Conservation (phyloP, 306 rosid species). For the Quercus ilex region DNA sequence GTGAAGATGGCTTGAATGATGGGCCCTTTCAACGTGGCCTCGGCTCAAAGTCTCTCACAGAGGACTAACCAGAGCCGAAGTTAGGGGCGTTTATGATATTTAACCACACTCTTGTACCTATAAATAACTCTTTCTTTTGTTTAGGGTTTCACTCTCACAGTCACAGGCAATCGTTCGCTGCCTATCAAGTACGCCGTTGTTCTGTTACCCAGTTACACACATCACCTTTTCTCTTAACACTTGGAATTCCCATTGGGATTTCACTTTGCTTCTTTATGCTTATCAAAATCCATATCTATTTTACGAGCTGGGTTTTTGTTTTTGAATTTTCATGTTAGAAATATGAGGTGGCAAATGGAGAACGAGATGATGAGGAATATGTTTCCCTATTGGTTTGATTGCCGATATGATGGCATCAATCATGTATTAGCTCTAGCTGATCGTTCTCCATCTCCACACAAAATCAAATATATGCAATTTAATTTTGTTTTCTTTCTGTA, state of each 20-base stretch:
- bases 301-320: too few species aligned
- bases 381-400: constrained; percentile 61
- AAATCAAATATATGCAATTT: too few species aligned
- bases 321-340: not conserved
- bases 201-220: too few species aligned
- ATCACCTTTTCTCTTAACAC: too few species aligned
- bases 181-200: not conserved
- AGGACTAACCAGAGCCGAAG: too few species aligned
- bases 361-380: constrained; percentile 32
- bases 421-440: constrained; percentile 55
- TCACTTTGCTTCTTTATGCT: not conserved
- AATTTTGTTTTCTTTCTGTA: not conserved
- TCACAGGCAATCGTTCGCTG: too few species aligned
- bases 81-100: not conserved
- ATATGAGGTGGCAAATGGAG: constrained; percentile 3
- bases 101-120: too few species aligned
- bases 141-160: constrained; percentile 5
- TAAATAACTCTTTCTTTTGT: not conserved
- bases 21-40: too few species aligned
- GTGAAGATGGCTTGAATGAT: too few species aligned
- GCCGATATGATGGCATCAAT: constrained; percentile 39
- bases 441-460: constrained; percentile 19
- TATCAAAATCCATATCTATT: not conserved
- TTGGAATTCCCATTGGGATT: too few species aligned
- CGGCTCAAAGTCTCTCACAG: too few species aligned